phyloP scores from a whole-genome alignment of 164 flowering plant genomes.

The Nymphaea colorata region DNA sequence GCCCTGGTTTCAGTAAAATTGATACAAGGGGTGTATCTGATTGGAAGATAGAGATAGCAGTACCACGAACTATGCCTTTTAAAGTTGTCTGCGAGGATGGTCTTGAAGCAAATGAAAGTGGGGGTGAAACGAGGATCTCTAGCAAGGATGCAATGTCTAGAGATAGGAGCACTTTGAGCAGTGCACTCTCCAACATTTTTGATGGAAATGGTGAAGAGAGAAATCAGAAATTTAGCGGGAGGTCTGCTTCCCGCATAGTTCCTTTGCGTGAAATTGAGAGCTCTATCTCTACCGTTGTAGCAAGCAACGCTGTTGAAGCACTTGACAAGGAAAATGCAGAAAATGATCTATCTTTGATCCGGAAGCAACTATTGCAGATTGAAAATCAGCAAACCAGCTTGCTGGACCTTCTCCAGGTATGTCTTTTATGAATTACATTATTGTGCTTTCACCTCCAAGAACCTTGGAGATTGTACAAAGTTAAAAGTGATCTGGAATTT shows the following conservation, averaged over 20 bases:
- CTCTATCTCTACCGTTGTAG: constrained; percentile 23
- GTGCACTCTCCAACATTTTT: constrained; percentile 17
- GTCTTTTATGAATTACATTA: constrained; percentile 3
- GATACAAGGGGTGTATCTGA: constrained; percentile 36
- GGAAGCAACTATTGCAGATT: constrained; percentile 75
- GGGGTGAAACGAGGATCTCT: neutral
- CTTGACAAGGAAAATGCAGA: constrained; percentile 27
- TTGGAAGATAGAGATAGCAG: constrained; percentile 43
- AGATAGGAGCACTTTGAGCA: neutral
- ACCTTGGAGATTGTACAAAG: too few relatives aligned
- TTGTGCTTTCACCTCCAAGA: neutral
- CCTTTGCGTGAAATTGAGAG: constrained; percentile 36
- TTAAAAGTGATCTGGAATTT: too few relatives aligned
- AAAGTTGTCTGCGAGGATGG: constrained; percentile 16
- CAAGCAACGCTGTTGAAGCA: constrained; percentile 19
- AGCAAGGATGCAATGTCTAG: neutral
- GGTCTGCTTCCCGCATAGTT: constrained; percentile 55
- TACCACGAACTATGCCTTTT: constrained; percentile 17
- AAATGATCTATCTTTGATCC: constrained; percentile 54
- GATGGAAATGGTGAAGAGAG: constrained; percentile 32
- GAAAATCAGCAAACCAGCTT: constrained; percentile 81
- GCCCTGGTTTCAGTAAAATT: constrained; percentile 28
- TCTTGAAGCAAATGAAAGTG: neutral
- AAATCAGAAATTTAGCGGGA: constrained; percentile 27
- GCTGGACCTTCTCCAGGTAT: constrained; percentile 79